phyloP scores from a whole-genome alignment of 1,284 basidiomycete genomes.

The Leccinum subatratum region DNA sequence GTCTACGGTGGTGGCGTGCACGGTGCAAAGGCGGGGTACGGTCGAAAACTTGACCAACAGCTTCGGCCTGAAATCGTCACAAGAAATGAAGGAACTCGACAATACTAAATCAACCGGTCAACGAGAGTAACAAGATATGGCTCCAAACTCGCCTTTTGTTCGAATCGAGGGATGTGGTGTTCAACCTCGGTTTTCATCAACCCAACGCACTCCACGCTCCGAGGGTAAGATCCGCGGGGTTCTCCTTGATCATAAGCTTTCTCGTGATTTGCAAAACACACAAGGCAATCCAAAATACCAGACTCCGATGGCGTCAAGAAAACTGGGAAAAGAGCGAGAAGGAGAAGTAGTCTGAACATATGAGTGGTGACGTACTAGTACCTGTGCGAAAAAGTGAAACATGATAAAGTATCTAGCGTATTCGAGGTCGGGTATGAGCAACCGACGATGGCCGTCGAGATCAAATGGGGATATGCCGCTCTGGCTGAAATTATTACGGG shows the following conservation, averaged over 20 bases:
- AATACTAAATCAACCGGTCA: conserved; percentile 18
- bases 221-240: conserved; percentile 32
- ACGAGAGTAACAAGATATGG: conserved; percentile 3
- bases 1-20: conserved; percentile 43
- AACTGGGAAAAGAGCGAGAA: conserved; percentile 35
- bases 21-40: conserved; percentile 32
- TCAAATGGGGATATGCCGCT: conserved; percentile 40
- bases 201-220: conserved; percentile 53
- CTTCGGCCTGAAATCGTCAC: conserved; percentile 55
- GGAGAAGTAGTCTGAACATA: conserved; percentile 34
- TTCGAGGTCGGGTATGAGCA: conserved; percentile 36
- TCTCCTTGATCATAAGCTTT: conserved; percentile 21
- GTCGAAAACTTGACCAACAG: conserved; percentile 38
- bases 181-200: conserved; percentile 35
- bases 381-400: conserved; percentile 49
- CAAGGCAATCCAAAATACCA: conserved; percentile 57
- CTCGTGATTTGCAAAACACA: conserved; percentile 43
- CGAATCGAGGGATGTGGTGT: conserved; percentile 37
- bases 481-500: conserved; percentile 33
- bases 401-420: too few species aligned
- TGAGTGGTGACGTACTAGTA: conserved; percentile 48
- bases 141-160: conserved; percentile 32
- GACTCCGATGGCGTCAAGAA: too few species aligned
- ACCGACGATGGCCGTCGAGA: conserved; percentile 37
- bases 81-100: conserved; percentile 33